A percentile compares a stretch with the other conserved stretches of the same genome.
phyloP scores from a whole-genome alignment of 768 basidiomycete species.

The Chalciporus piperatus region DNA sequence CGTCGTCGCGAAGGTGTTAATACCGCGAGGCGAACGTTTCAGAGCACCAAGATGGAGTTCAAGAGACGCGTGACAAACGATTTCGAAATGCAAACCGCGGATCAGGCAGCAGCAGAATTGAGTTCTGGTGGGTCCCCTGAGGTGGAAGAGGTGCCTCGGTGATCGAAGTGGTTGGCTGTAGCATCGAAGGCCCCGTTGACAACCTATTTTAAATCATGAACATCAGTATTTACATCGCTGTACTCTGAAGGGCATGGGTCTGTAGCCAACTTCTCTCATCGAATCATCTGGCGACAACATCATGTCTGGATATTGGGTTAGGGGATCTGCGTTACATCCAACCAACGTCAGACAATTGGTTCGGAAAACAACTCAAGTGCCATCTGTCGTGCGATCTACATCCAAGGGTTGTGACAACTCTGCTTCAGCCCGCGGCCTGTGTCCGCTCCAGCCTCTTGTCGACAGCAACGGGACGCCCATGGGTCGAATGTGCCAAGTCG shows the following conservation, averaged over 20 bases:
- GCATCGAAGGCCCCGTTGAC: not conserved
- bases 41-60: conserved; percentile 13
- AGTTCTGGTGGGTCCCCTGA: not conserved
- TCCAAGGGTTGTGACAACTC: too few species aligned
- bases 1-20: not conserved
- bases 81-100: not conserved
- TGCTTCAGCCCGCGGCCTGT: conserved; percentile 57
- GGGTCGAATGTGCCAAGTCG: conserved; percentile 51
- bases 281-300: too few species aligned
- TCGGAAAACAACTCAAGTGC: too few species aligned
- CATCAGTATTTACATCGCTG: too few species aligned
- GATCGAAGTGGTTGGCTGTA: not conserved
- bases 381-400: too few species aligned
- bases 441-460: conserved; percentile 75
- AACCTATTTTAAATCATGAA: too few species aligned
- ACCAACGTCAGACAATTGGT: too few species aligned
- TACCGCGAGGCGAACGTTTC: not conserved
- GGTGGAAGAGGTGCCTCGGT: not conserved
- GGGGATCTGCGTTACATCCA: too few species aligned
- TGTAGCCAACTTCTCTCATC: not conserved
- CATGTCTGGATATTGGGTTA: not conserved
- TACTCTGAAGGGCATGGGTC: too few species aligned
- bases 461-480: conserved; percentile 50
- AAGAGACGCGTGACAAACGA: conserved; percentile 5
- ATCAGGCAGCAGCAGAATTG: not conserved